Evolutionary conservation across 352 stramenopile genomes (phyloP), one percentile per base, ranked within the genome.

Genomic region (Pythium grandisporangium): DNA sequence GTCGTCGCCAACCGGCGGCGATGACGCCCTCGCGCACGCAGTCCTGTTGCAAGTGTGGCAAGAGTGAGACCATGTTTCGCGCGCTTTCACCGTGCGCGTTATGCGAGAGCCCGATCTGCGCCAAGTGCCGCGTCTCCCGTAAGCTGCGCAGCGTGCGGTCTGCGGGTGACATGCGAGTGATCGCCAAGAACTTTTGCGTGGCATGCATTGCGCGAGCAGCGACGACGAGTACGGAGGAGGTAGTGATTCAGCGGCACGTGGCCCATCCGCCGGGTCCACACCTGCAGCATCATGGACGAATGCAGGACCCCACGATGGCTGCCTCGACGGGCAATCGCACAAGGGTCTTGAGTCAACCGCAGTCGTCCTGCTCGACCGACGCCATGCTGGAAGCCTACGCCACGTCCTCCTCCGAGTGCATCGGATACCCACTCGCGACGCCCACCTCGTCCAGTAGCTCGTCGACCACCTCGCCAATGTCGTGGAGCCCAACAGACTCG

Each of bases 101-200:
- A 14, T 69, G 59, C 21, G 22, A 40, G 10, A 29, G 39, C 14
- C 40, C 41, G 13, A 46, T 66, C 20, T 69, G 59, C 30, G 61
- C 55, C 8, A 42, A 45, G 19, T 69, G 59, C 20, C 51, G 52
- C 6, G 40, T 53, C 21, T 42, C 22, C 14, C 55, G 55, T 20
- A 52, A 55, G 42, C 51, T 69, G 23, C 45, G 38, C 23, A 63
- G 54, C 33, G 51, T 65, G 17, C 39, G 38, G 23, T 34, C 26
- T 14, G 40, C 30, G 5, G 34, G 37, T 14, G 38, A 29, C 17
- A 33, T 64, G 10, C 34, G 61, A n/a, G 42, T 48, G 2, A 33
- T 58, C 11, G 26, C 55, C 11, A 54, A 40, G 2, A 36, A 35
- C 11, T 64, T 69, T 21, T 70, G 60, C 35, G 60, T 63, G 41